These are phyloP conservation scores for Phaeosphaeriaceae sp. DNA, from an alignment of 2,329 filamentous ascomycete genomes.

Conservation along the genomic window DNA sequence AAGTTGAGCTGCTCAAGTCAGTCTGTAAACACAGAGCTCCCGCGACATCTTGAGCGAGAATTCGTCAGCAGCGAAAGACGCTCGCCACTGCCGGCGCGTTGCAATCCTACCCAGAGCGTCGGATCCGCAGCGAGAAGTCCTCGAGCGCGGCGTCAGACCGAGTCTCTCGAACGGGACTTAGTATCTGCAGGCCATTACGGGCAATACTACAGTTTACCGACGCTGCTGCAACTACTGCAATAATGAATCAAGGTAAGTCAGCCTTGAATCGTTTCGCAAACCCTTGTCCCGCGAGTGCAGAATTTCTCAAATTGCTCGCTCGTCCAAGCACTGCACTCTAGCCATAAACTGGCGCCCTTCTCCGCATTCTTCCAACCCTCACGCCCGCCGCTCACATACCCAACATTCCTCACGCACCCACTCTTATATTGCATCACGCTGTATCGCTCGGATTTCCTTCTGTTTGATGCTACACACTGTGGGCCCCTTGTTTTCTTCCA, in stretches of 20 bases:
- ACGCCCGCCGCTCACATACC: conserved; percentile 6
- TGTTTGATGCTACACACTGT: conserved; percentile 42
- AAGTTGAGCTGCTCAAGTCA: conserved; percentile 13
- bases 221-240: conserved; percentile 33
- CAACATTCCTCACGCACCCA: conserved; percentile 40
- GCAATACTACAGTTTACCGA: conserved; percentile 25
- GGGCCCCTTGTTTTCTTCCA: conserved; percentile 34
- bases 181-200: conserved; percentile 22
- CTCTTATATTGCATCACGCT: conserved; percentile 41
- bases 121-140: conserved; percentile 30
- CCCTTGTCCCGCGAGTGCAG: conserved; percentile 34
- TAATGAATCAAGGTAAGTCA: conserved; percentile 52
- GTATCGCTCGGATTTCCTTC: conserved; percentile 19
- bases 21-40: conserved; percentile 12
- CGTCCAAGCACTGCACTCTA: conserved; percentile 34
- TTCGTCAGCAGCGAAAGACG: conserved; percentile 34
- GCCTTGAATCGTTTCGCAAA: conserved; percentile 33
- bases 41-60: conserved; percentile 15
- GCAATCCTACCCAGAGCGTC: conserved; percentile 32
- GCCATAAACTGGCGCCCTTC: conserved; percentile 44
- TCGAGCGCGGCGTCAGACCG: conserved; percentile 35
- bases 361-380: conserved; percentile 45
- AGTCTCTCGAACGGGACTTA: conserved; percentile 27
- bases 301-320: conserved; percentile 31
- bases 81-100: conserved; percentile 38